Base-by-base conservation (phyloP, 805 yeast species). In the Wickerhamomyces ciferrii region DNA sequence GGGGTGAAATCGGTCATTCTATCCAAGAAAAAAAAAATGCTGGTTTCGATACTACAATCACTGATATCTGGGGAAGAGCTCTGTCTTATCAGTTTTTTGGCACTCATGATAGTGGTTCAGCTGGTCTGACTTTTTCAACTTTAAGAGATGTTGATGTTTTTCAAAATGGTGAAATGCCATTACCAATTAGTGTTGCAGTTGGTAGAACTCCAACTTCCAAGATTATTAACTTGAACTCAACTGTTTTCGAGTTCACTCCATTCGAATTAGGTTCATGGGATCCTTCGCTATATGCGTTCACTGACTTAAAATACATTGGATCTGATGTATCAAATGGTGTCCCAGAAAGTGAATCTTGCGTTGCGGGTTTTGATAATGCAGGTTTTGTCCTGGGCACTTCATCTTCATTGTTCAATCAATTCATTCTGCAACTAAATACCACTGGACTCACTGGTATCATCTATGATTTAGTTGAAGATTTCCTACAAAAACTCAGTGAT, bases 221-320 rank as follows among this genome's bases (percentile, higher is more conserved):
- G 5, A 72, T 84, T 42, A 67, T 85, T 43, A 72, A 76, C 49
- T 60, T 66, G 29, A 89, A 87, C 68, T 82, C 95, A 9, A 87
- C 96, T 1, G 75, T 73, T 44, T 78, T 82, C 51, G 79, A 81
- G 53, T 63, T 79, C 53, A 75, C 74, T 43, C 91, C 95, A 14
- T 83, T 69, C 55, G 87, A 84, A 60, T 66, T 89, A 58, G 97
- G 97, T 14, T 82, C 95, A 5, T 89, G 96, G 96, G 97, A 90
- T 60, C 85, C 88, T 14, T 70, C 84, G 1, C 65, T 87, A 45
- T 70, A 75, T 46, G 68, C 84, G 2, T 89, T 90, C 63, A 71
- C 82, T 13, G 83, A 84, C 48, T 65, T 79, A 40, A 75, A 80
- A 62, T 88, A 84, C 60, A 62, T 87, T 42, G 96, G 96, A 10